Conservation (phyloP, 2,329 filamentous ascomycete genomes). For the Simplicillium aogashimaense region DNA sequence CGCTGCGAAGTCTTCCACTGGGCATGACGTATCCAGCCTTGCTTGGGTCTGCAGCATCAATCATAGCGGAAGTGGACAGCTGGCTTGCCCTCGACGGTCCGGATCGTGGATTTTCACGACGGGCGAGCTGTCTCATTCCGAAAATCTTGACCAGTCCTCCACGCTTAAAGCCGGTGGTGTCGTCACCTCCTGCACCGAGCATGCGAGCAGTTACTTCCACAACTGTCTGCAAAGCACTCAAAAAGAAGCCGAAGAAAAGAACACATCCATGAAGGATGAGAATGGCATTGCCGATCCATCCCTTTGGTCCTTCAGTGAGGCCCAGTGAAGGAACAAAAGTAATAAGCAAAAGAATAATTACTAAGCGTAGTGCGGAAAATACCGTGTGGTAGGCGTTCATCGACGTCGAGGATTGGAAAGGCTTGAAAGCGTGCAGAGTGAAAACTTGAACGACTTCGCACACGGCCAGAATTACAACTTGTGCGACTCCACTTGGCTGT, state of each 20-base stretch:
- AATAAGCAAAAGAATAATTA: constrained; percentile 66
- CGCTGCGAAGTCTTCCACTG: constrained; percentile 46
- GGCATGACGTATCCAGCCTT: constrained; percentile 49
- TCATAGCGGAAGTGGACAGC: constrained; percentile 72
- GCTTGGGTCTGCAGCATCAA: constrained; percentile 56
- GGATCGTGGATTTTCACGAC: constrained; percentile 54
- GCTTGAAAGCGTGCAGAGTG: constrained; percentile 79
- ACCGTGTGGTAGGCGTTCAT: constrained; percentile 95
- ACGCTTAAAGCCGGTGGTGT: constrained; percentile 56
- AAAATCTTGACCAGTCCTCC: constrained; percentile 87
- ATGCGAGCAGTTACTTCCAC: constrained; percentile 80
- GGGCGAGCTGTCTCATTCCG: constrained; percentile 79
- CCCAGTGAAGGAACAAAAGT: constrained; percentile 78
- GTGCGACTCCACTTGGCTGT: constrained; percentile 85
- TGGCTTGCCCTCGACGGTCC: constrained; percentile 68
- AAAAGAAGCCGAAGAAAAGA: constrained; percentile 81
- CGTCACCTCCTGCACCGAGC: constrained; percentile 72
- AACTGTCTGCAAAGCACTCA: constrained; percentile 84
- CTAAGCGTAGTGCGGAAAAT: constrained; percentile 68
- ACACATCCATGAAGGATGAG: constrained; percentile 77
- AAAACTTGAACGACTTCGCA: constrained; percentile 88
- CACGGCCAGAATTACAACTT: constrained; percentile 84
- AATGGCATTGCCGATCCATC: constrained; percentile 93
- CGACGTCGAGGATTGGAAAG: constrained; percentile 82
- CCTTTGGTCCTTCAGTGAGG: constrained; percentile 68